Conservation (phyloP, 148 eudicot species). For the Selenicereus undatus region DNA sequence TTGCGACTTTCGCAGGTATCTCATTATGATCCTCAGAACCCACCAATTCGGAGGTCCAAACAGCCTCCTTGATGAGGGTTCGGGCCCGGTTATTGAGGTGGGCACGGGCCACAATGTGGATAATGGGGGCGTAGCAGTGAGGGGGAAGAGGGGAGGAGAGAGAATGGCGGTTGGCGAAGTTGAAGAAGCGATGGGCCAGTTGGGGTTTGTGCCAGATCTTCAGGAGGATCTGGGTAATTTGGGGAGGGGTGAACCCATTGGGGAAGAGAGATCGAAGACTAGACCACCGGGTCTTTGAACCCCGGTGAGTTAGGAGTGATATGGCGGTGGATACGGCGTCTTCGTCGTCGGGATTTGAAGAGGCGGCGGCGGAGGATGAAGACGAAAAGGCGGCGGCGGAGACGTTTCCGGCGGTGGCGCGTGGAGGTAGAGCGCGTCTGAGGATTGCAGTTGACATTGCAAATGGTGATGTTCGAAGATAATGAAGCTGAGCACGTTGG, state of each 20-base stretch:
- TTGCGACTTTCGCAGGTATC: constrained; percentile 12
- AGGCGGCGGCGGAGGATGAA: constrained; percentile 20
- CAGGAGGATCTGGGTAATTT: constrained; percentile 54
- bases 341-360: constrained; percentile 5
- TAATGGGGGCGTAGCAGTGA: constrained; percentile 55
- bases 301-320: constrained; percentile 54
- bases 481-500: not conserved
- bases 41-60: constrained; percentile 12
- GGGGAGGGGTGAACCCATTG: constrained; percentile 44
- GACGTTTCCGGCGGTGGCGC: constrained; percentile 22
- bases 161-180: constrained; percentile 40
- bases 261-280: constrained; percentile 50
- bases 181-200: constrained; percentile 62
- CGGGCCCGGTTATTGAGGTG: constrained; percentile 45
- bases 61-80: constrained; percentile 44
- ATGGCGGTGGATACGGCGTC: constrained; percentile 42
- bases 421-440: constrained; percentile 22
- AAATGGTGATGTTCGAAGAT: not conserved
- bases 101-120: constrained; percentile 63
- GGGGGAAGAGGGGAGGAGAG: constrained; percentile 43
- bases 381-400: constrained; percentile 5
- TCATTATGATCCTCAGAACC: not conserved
- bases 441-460: constrained; percentile 32
- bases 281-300: constrained; percentile 69
- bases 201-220: constrained; percentile 54